These are phyloP conservation scores for Hypoxylon sp. DNA, from an alignment of 2,329 filamentous ascomycete species.

Conservation along the genomic window DNA sequence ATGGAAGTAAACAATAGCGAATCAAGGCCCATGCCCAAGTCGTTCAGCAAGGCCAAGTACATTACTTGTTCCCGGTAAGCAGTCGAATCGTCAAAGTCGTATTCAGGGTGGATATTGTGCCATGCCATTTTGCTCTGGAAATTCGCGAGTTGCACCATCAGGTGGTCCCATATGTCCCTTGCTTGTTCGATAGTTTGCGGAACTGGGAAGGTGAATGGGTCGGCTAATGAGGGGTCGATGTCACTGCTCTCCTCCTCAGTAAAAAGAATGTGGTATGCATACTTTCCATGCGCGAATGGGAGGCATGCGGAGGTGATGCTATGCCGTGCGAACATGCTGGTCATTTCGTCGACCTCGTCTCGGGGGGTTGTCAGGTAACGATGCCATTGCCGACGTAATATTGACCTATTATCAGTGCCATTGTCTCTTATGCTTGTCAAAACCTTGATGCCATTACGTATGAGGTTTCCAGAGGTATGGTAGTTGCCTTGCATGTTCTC, in stretches of 20 bases:
- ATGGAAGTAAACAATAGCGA: conserved; percentile 23
- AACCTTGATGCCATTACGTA: conserved; percentile 48
- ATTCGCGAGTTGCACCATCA: conserved; percentile 40
- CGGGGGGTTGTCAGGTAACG: conserved; percentile 27
- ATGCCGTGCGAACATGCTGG: conserved; percentile 46
- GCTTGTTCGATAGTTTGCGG: conserved; percentile 42
- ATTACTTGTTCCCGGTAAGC: conserved; percentile 39
- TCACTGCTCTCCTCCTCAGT: conserved; percentile 41
- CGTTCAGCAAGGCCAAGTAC: conserved; percentile 35
- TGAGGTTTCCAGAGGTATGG: conserved; percentile 46
- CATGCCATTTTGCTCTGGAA: conserved; percentile 45
- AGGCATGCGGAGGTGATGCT: conserved; percentile 43
- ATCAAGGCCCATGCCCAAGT: conserved; percentile 40
- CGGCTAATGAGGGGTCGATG: conserved; percentile 3
- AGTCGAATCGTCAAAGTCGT: conserved; percentile 39
- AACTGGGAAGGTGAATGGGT: conserved; percentile 27
- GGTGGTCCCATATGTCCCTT: conserved; percentile 43
- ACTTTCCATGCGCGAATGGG: conserved; percentile 47
- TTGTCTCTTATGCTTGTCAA: conserved; percentile 40
- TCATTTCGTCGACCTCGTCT: conserved; percentile 48
- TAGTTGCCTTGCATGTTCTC: conserved; percentile 51
- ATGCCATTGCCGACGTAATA: conserved; percentile 37
- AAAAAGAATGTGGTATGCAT: conserved; percentile 47
- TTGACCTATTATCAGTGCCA: conserved; percentile 27
- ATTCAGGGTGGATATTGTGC: conserved; percentile 44